Percentiles rank a stretch among this genome's conserved stretches.
These are phyloP conservation scores for Sporodiniella umbellata DNA, from an alignment of 371 early-diverging fungal genomes.

Conservation along the genomic window DNA sequence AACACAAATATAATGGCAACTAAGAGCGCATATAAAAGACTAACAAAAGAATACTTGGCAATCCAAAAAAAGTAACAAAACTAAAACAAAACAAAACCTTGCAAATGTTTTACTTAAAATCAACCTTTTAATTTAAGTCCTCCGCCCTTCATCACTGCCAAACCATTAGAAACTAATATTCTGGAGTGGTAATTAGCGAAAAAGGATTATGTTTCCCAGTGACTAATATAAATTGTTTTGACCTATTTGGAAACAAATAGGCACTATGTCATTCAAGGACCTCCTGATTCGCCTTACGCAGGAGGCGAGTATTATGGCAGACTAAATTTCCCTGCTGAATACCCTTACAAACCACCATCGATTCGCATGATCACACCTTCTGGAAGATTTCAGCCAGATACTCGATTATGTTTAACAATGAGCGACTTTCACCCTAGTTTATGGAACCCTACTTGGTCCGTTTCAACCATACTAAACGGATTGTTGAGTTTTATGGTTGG, in stretches of 20 bases:
- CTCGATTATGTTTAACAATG: constrained; percentile 92
- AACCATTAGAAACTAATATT: constrained; percentile 91
- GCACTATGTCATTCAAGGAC: constrained; percentile 94
- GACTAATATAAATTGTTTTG: neutral
- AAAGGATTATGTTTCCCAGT: too few species aligned
- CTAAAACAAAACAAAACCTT: too few species aligned
- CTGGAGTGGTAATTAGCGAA: constrained; percentile 80
- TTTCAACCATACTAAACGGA: constrained; percentile 92
- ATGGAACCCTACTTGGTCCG: constrained; percentile 98
- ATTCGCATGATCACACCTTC: constrained; percentile 94
- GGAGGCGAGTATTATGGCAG: constrained; percentile 96
- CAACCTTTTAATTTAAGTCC: constrained; percentile 50
- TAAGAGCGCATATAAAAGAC: constrained; percentile 80
- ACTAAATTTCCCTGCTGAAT: constrained; percentile 91
- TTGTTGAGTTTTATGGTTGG: constrained; percentile 90
- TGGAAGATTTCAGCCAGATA: constrained; percentile 88
- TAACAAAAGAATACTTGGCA: constrained; percentile 88
- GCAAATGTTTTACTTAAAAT: too few species aligned
- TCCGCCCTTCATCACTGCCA: constrained; percentile 77
- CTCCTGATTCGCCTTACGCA: constrained; percentile 89
- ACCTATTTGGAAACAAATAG: constrained; percentile 30
- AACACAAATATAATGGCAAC: constrained; percentile 95
- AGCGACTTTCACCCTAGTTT: constrained; percentile 90
- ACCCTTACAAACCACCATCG: constrained; percentile 94
- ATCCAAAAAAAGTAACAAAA: constrained; percentile 67